Percentiles rank a stretch among this genome's conserved stretches.
phyloP scores from a whole-genome alignment of 2,329 filamentous ascomycete species.

The Purpureocillium takamizusanense region DNA sequence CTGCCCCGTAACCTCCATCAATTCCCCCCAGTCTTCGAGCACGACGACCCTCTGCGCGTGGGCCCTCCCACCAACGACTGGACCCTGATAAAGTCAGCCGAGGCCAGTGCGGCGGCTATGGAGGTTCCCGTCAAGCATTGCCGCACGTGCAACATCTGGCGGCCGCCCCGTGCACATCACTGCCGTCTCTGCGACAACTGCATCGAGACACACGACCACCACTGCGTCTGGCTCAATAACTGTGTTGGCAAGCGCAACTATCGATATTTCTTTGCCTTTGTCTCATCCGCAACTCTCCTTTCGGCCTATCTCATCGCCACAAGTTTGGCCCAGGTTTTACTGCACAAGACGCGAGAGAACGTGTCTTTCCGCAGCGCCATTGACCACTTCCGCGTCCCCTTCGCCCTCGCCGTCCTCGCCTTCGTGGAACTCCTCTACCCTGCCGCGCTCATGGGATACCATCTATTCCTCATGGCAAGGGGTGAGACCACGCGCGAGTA shows the following conservation, averaged over 20 bases:
- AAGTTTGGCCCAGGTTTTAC: constrained; percentile 70
- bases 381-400: constrained; percentile 65
- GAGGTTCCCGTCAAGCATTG: constrained; percentile 98
- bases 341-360: constrained; percentile 55
- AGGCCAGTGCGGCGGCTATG: constrained; percentile 73
- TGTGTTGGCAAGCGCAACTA: constrained; percentile 96
- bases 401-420: constrained; percentile 82
- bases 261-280: constrained; percentile 92
- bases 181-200: constrained; percentile 96
- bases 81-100: constrained; percentile 79
- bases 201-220: constrained; percentile 93
- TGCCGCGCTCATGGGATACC: constrained; percentile 74
- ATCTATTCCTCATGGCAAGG: constrained; percentile 80
- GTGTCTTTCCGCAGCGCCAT: constrained; percentile 63
- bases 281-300: constrained; percentile 69
- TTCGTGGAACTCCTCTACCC: constrained; percentile 71
- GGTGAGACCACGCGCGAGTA: constrained; percentile 96
- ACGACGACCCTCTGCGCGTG: constrained; percentile 72
- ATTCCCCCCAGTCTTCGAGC: constrained; percentile 66
- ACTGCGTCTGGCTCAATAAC: constrained; percentile 99
- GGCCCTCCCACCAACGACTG: constrained; percentile 87
- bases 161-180: constrained; percentile 89
- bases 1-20: constrained; percentile 85
- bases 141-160: constrained; percentile 96
- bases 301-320: constrained; percentile 67